Evolutionary conservation across 1,284 basidiomycete species (phyloP).

Genomic region (Leccinum huronense): DNA sequence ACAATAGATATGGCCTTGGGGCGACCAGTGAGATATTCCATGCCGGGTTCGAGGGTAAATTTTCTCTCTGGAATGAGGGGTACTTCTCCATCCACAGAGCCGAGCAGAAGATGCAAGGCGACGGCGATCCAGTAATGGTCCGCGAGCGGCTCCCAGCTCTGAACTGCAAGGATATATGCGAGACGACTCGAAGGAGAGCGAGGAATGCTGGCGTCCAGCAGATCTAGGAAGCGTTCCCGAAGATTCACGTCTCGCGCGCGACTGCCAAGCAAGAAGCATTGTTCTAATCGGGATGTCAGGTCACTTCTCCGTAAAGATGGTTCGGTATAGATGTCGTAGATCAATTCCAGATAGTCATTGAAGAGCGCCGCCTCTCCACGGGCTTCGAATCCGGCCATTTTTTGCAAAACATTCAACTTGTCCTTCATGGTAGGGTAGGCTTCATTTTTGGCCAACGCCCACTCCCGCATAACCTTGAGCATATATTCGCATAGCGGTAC

Average conservation of each 20-base stretch:
- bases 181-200: constrained; percentile 80
- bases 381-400: constrained; percentile 88
- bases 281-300: constrained; percentile 90
- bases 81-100: constrained; percentile 72
- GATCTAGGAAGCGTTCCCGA: constrained; percentile 86
- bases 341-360: constrained; percentile 84
- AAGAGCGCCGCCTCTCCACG: constrained; percentile 69
- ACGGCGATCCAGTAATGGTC: constrained; percentile 97
- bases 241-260: constrained; percentile 79
- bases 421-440: constrained; percentile 93
- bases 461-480: constrained; percentile 84
- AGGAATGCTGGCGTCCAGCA: constrained; percentile 89
- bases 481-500: constrained; percentile 80
- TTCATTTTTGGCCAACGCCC: constrained; percentile 85
- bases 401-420: constrained; percentile 86
- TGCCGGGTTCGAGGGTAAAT: constrained; percentile 32
- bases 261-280: constrained; percentile 92
- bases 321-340: constrained; percentile 94
- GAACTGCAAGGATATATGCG: constrained; percentile 89
- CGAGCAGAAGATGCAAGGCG: constrained; percentile 87
- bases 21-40: constrained; percentile 41
- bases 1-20: constrained; percentile 62
- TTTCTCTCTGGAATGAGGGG: constrained; percentile 39
- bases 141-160: constrained; percentile 93
- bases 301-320: constrained; percentile 87